A percentile compares a stretch with the other conserved stretches of the same genome.
phyloP scores from a whole-genome alignment of 208 protist species.

The Trypanosoma cruzi region DNA sequence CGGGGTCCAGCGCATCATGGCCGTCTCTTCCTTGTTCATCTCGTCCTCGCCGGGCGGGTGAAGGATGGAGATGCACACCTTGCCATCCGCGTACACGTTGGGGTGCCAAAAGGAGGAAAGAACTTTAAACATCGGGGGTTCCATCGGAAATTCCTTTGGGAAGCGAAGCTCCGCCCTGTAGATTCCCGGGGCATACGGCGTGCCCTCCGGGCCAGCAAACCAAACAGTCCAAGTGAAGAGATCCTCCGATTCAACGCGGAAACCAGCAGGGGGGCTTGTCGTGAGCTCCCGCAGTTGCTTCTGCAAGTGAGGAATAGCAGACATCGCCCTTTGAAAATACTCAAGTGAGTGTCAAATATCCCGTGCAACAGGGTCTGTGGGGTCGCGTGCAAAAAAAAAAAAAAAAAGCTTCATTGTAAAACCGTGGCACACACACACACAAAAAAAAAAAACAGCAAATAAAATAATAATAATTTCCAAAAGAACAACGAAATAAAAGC shows the following conservation, averaged over 20 bases:
- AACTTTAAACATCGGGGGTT: slow-evolving; percentile 95
- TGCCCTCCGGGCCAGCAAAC: slow-evolving; percentile 87
- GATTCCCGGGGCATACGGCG: slow-evolving; percentile 86
- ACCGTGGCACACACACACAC: too few species aligned
- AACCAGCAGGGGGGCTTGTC: slow-evolving; percentile 90
- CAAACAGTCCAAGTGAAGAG: slow-evolving; percentile 94
- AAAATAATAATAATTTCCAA: slow-evolving; percentile 19
- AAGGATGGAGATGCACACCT: slow-evolving; percentile 99
- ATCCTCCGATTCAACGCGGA: slow-evolving; percentile 90
- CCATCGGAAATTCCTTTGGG: slow-evolving; percentile 96
- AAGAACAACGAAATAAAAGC: too few species aligned
- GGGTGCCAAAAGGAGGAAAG: slow-evolving; percentile 97
- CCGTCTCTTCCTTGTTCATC: slow-evolving; percentile 86
- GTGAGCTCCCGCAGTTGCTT: slow-evolving; percentile 92
- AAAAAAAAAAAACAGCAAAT: slow-evolving; percentile 21
- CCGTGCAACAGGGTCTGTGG: neutral
- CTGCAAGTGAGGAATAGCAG: slow-evolving; percentile 85
- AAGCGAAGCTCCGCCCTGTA: slow-evolving; percentile 94
- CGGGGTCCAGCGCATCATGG: slow-evolving; percentile 96
- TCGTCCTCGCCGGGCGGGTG: slow-evolving; percentile 97
- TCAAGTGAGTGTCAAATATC: neutral
- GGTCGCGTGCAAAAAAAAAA: slow-evolving; percentile 11
- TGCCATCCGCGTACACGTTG: slow-evolving; percentile 96
- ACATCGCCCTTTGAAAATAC: slow-evolving; percentile 38
- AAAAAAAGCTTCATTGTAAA: neutral